Evolutionary conservation across 148 eudicot genomes (phyloP), one percentile per base, ranked within the genome.

Genomic region (Amaranthus hypochondriacus): DNA sequence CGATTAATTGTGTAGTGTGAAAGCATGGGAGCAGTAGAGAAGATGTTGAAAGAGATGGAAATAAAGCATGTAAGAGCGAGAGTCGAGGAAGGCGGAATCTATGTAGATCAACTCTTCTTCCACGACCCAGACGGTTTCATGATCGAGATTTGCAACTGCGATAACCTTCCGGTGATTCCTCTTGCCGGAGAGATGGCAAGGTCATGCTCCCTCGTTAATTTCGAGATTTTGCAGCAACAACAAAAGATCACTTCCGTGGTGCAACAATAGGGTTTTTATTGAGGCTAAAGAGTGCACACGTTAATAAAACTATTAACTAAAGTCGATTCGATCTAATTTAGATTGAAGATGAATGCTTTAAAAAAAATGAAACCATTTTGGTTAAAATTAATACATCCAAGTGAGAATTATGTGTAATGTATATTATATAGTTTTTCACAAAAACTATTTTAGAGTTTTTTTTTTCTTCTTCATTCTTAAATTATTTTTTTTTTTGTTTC

Each of bases 41-140:
- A 87, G 81, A 90, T 87, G 78, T 73, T 90, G 81, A 78, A 70
- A n/a, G 97, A 90, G 42, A 87, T 90, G 92, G 87, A 47, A 15
- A 90, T 90, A 1, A 75, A 81, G 55, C 81, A 82, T 71, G 80
- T 84, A 80, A 62, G 86, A 49, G 88, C 83, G 15, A 62, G 79
- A 52, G 97, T 92, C 1, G 96, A 92, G 61, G 97, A 92, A 84
- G 91, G 92, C 0, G 97, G 97, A 5, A 77, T 92, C 5, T 73
- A 79, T 47, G 91, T 92, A n/a, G 96, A 90, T 66, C 97, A 92
- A 9, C 83, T 92, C 59, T 92, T 92, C 82, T 92, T 92, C 85
- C 96, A 92, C 14, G 97, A 92, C 51, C 97, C 97, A 0, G 96
- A 92, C 44, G 96, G 92, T 6, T 92, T 92, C 90, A 92, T 92